A percentile compares a stretch with the other conserved stretches of the same genome.
Conservation (phyloP, 2,329 filamentous ascomycete genomes). For the Paecilomyces niveus region DNA sequence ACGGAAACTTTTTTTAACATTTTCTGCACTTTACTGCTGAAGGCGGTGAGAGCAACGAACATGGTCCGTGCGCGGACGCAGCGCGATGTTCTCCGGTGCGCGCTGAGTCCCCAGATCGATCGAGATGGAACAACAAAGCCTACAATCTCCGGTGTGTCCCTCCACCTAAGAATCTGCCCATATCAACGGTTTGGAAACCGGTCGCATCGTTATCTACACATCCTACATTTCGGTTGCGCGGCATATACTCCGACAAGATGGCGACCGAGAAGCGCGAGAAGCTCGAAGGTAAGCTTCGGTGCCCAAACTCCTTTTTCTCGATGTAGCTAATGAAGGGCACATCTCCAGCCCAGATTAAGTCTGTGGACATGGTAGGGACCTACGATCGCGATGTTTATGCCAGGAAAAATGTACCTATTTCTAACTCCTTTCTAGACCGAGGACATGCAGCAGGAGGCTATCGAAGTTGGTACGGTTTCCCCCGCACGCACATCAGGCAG, state of each 20-base stretch:
- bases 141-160: neutral
- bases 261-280: conserved; percentile 58
- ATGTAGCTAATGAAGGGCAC: conserved; percentile 8
- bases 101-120: neutral
- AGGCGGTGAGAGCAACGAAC: conserved; percentile 23
- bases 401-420: neutral
- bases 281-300: conserved; percentile 59
- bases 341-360: conserved; percentile 82
- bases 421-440: conserved; percentile 59
- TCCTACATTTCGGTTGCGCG: conserved; percentile 1
- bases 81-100: neutral
- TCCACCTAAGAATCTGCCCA: neutral
- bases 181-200: neutral
- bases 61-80: conserved; percentile 16
- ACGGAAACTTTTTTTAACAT: conserved; percentile 20
- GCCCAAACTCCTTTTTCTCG: neutral
- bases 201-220: neutral
- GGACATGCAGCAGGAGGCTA: conserved; percentile 91
- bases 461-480: conserved; percentile 75
- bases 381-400: neutral
- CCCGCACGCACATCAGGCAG: conserved; percentile 1
- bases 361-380: conserved; percentile 83
- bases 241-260: conserved; percentile 22
- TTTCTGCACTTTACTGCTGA: conserved; percentile 17
- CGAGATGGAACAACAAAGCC: neutral